phyloP scores from a whole-genome alignment of 805 yeast species.

The Candida adriatica region DNA sequence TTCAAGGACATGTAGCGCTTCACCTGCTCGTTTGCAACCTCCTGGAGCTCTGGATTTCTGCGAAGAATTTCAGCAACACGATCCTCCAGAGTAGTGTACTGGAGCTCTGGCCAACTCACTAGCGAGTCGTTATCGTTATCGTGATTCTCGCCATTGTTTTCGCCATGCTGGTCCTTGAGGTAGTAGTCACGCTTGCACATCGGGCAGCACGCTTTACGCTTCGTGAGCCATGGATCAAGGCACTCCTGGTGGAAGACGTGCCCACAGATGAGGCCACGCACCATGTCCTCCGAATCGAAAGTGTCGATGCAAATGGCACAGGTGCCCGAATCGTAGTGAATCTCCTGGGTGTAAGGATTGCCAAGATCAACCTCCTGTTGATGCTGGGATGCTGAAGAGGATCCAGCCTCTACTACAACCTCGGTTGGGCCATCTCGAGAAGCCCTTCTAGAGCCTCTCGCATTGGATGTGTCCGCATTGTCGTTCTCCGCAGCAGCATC shows the following conservation, averaged over 20 bases:
- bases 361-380: constrained; percentile 17
- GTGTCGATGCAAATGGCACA: constrained; percentile 77
- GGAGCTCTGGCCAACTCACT: constrained; percentile 25
- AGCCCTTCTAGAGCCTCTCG: background rate
- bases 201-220: constrained; percentile 76
- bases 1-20: constrained; percentile 25
- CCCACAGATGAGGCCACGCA: constrained; percentile 73
- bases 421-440: background rate
- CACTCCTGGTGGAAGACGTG: constrained; percentile 79
- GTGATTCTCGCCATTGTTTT: constrained; percentile 16
- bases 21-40: constrained; percentile 35
- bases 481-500: constrained; percentile 1
- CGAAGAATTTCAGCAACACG: constrained; percentile 34
- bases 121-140: constrained; percentile 22
- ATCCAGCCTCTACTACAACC: background rate
- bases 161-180: constrained; percentile 19
- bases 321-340: constrained; percentile 56
- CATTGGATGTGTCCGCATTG: background rate
- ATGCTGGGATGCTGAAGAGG: background rate
- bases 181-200: constrained; percentile 70
- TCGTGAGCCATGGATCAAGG: constrained; percentile 75
- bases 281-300: constrained; percentile 53
- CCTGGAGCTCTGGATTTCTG: constrained; percentile 39
- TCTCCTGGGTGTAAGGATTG: constrained; percentile 15
- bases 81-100: constrained; percentile 34